Base-by-base conservation (phyloP, 306 rosid genomes). In the Acmispon strigosus region DNA sequence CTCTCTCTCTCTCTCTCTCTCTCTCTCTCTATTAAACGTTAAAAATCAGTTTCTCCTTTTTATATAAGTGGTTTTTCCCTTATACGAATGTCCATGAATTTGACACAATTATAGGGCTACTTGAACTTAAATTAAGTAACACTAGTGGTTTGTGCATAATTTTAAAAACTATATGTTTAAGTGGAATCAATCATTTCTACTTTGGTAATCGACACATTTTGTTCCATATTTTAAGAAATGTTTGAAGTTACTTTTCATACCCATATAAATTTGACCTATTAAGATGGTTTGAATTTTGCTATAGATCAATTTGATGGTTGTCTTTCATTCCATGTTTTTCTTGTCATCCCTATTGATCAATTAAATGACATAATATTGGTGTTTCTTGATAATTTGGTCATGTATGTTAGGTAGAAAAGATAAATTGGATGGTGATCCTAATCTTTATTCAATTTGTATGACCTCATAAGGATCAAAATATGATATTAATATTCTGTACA, bases 361-460 rank as follows among this genome's bases (percentile, higher is more conserved):
- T 71, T 71, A n/a, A n/a, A n/a, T n/a, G 81, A 44, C 80, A 80
- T 68, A 68, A 51, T 65, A 20, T 67, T 71, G 76, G 59, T 52
- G 57, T 62, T 72, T 72, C 69, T 70, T 74, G 76, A 73, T 78
- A 70, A 54, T 77, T 81, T 84, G 65, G 76, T 81, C 81, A 43
- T 76, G 86, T 80, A 71, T 84, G 89, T 78, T 82, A 55, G 82
- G 78, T 78, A 73, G 63, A 67, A 59, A 69, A 73, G 81, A 81
- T 82, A 59, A 77, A 80, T 76, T 74, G 84, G 76, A 37, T 73
- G 41, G 83, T 87, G 85, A 85, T 82, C 91, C n/a, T n/a, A n/a
- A n/a, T n/a, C n/a, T n/a, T n/a, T n/a, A n/a, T n/a, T n/a, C n/a
- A n/a, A n/a, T n/a, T 85, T 78, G 70, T 74, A 66, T 68, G 70